Evolutionary conservation across 345 rosid species (phyloP).

Genomic region (Gossypium stocksii): DNA sequence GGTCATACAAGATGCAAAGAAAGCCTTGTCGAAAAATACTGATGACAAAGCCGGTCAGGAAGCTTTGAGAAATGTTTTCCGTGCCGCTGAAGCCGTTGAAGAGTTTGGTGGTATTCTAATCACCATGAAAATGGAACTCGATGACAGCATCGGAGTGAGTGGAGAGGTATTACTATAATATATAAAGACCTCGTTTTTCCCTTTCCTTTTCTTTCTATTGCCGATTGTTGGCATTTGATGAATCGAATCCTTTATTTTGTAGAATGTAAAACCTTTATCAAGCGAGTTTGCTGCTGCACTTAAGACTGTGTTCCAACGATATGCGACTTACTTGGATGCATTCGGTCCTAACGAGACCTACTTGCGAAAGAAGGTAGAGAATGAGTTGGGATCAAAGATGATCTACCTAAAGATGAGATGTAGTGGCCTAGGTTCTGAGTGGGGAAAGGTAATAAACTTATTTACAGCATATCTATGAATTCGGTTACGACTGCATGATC

Average conservation of each 20-base stretch:
- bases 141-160: constrained; percentile 76
- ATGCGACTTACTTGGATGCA: constrained; percentile 55
- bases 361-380: constrained; percentile 88
- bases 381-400: constrained; percentile 89
- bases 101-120: constrained; percentile 69
- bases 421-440: constrained; percentile 73
- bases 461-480: background rate
- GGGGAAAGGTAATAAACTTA: constrained; percentile 81
- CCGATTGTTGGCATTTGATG: constrained; percentile 11
- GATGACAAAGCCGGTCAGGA: constrained; percentile 82
- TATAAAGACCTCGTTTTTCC: background rate
- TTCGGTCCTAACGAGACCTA: constrained; percentile 72
- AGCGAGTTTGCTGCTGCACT: constrained; percentile 49
- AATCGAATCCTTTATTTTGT: constrained; percentile 15
- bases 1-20: constrained; percentile 48
- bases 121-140: constrained; percentile 77
- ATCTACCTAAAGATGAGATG: constrained; percentile 97
- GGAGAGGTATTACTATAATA: constrained; percentile 64
- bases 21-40: constrained; percentile 48
- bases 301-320: constrained; percentile 52
- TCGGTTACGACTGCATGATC: background rate
- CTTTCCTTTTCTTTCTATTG: background rate
- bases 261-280: constrained; percentile 71
- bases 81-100: constrained; percentile 90
- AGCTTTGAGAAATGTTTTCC: constrained; percentile 52